Evolutionary conservation across 139 green algal species (phyloP).

Genomic region (Chloropicon primus): DNA sequence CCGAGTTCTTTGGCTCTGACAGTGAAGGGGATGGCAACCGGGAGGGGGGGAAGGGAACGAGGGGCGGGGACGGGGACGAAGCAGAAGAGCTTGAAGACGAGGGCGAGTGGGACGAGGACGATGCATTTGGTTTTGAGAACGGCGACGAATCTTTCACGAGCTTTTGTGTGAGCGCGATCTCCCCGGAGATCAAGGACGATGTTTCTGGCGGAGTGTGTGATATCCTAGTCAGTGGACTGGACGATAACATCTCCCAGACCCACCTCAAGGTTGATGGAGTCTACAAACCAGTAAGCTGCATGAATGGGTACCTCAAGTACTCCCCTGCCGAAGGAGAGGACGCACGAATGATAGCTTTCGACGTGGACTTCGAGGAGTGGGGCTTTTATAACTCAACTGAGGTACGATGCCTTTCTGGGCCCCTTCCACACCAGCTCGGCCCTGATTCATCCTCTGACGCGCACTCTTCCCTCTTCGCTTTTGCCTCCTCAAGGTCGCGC

Average conservation of each 20-base stretch:
- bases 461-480: no score
- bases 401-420: no score
- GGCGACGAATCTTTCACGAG: not conserved
- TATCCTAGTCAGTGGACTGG: not conserved
- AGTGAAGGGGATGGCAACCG: not conserved
- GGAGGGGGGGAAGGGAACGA: not conserved
- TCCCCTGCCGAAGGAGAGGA: not conserved
- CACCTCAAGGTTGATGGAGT: not conserved
- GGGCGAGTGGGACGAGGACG: not conserved
- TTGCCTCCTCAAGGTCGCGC: no score
- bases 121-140: not conserved
- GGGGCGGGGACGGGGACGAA: not conserved
- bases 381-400: not conserved
- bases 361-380: not conserved
- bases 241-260: not conserved
- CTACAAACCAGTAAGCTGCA: not conserved
- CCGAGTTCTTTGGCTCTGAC: not conserved
- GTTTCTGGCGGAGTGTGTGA: not conserved
- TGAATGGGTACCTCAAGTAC: not conserved
- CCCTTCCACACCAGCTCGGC: no score
- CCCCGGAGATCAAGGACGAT: not conserved
- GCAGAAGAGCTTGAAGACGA: no score
- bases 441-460: no score
- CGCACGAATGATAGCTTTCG: not conserved
- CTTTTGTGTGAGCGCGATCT: not conserved